A percentile compares a stretch with the other conserved stretches of the same genome.
phyloP scores from a whole-genome alignment of 208 protist species.

The Leishmania guyanensis region DNA sequence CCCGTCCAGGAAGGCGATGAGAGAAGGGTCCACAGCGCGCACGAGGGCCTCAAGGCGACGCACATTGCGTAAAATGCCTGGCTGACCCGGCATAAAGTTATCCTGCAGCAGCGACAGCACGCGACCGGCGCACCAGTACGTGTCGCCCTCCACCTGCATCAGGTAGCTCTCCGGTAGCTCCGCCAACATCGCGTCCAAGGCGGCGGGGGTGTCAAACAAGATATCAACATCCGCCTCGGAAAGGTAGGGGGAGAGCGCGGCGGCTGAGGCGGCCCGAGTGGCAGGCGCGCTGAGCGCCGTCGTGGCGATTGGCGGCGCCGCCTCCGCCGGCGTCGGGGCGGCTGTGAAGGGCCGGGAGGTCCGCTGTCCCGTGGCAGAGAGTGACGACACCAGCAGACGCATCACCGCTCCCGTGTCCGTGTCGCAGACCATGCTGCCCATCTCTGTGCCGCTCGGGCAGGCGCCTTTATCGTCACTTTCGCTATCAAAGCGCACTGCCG shows the following conservation, averaged over 20 bases:
- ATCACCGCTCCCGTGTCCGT: constrained; percentile 22
- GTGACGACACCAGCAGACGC: constrained; percentile 20
- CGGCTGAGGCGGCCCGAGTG: background rate
- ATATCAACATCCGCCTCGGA: constrained; percentile 24
- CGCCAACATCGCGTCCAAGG: constrained; percentile 37
- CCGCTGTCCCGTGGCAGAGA: background rate
- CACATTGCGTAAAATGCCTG: constrained; percentile 79
- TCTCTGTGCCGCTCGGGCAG: background rate
- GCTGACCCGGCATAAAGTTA: constrained; percentile 89
- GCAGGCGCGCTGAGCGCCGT: background rate
- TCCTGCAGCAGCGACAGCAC: constrained; percentile 91
- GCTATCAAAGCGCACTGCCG: background rate
- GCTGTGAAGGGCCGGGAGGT: background rate
- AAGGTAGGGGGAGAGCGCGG: constrained; percentile 12
- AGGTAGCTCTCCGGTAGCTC: constrained; percentile 28
- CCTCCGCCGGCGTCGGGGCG: background rate
- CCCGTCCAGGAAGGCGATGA: constrained; percentile 29
- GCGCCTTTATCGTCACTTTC: background rate
- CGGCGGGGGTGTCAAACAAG: constrained; percentile 13
- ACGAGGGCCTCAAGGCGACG: constrained; percentile 64
- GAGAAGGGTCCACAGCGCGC: constrained; percentile 11
- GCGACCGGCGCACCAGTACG: constrained; percentile 88
- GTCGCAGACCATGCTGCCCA: background rate
- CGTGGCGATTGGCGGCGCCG: background rate
- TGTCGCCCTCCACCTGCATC: constrained; percentile 89